phyloP scores from a whole-genome alignment of 306 rosid genomes.

The Styphnolobium japonicum region DNA sequence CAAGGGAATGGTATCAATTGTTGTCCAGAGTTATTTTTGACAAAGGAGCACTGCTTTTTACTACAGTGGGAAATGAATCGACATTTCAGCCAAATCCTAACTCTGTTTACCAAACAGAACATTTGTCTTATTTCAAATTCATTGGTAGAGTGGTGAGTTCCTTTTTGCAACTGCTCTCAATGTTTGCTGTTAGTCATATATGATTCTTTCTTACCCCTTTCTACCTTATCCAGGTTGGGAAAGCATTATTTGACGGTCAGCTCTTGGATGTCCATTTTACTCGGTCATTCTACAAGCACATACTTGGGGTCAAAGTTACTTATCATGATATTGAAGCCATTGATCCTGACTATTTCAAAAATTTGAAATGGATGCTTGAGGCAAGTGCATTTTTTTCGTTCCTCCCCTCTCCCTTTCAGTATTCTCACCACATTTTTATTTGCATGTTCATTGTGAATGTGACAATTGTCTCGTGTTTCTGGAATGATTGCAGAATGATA shows the following conservation, averaged over 20 bases:
- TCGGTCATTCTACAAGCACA: slow-evolving; percentile 99
- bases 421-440: not conserved
- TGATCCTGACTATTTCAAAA: slow-evolving; percentile 90
- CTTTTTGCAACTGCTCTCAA: slow-evolving; percentile 20
- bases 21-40: slow-evolving; percentile 97
- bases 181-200: slow-evolving; percentile 8
- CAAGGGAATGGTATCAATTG: slow-evolving; percentile 98
- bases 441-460: slow-evolving; percentile 16
- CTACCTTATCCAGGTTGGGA: slow-evolving; percentile 73
- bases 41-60: slow-evolving; percentile 93
- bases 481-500: slow-evolving; percentile 71
- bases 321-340: slow-evolving; percentile 99
- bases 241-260: slow-evolving; percentile 96
- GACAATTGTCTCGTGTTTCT: slow-evolving; percentile 8
- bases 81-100: slow-evolving; percentile 99
- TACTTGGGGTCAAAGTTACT: slow-evolving; percentile 90
- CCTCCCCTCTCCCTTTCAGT: not conserved
- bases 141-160: slow-evolving; percentile 97
- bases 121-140: slow-evolving; percentile 96
- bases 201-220: slow-evolving; percentile 25
- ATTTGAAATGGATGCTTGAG: slow-evolving; percentile 99
- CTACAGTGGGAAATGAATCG: slow-evolving; percentile 97
- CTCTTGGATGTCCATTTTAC: slow-evolving; percentile 99
- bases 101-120: slow-evolving; percentile 98
- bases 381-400: slow-evolving; percentile 29